Base-by-base conservation (phyloP, 805 yeast genomes). In the Zygosaccharomyces bisporus region DNA sequence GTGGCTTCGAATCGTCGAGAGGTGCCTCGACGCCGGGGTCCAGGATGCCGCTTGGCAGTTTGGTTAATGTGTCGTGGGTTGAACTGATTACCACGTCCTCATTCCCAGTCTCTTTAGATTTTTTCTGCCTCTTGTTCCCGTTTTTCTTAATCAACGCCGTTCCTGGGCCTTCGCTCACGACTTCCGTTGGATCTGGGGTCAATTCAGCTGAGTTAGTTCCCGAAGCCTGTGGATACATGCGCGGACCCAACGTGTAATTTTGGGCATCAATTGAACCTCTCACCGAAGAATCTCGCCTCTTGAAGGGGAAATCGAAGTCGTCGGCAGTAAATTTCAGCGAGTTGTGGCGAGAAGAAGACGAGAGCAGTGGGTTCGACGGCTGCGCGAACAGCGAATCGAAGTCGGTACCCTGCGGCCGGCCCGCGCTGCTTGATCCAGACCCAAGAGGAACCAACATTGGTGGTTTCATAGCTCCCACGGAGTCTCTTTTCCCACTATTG, bases 1-100 rank as follows among this genome's bases (percentile, higher is more conserved):
- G 67, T 3, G 89, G 87, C 41, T 86, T 67, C 1, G 83, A 82
- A 53, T 81, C 86, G 35, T 80, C 85, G 16, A 44, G 69, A 66
- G 36, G 71, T 64, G 46, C 29, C 39, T 73, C 76, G 45, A 72
- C 76, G 0, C 74, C 75, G 6, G 79, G 69, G 14, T 75, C 71
- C 32, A 71, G 56, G 9, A 62, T 65, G 31, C 61, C 56, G 35
- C 36, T 35, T 20, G 45, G 48, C 25, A 44, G 29, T 18, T 41
- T 44, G 25, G 50, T 39, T 25, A 43, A 38, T 17, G 54, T 31
- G 29, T 27, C 43, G 56, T 56, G 27, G 58, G 50, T 48, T 51
- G 56, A 14, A 53, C 53, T 21, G 54, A 53, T 41, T 51, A 46
- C 29, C 51, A 23, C 23, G 41, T n/a, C 37, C 45, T 24, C 40